Evolutionary conservation across 768 basidiomycete species (phyloP).

Genomic region (Auricularia sp.): DNA sequence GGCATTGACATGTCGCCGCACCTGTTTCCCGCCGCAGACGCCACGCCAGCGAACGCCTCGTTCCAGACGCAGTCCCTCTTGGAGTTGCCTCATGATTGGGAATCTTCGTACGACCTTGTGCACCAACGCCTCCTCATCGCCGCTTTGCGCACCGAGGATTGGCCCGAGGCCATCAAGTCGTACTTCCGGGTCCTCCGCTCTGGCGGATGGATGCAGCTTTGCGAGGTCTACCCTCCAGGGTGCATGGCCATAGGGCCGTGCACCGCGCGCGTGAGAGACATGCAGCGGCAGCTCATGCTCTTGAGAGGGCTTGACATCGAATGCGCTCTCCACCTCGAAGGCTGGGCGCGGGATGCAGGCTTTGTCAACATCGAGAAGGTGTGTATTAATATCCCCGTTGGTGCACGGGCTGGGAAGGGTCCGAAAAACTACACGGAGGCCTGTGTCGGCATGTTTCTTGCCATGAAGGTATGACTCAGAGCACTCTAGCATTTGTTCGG

Average conservation of each 20-base stretch:
- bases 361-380: background rate
- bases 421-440: background rate
- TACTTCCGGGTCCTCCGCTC: background rate
- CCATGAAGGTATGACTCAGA: background rate
- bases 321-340: background rate
- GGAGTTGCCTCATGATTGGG: background rate
- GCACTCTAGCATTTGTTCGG: background rate
- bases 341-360: background rate
- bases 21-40: background rate
- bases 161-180: background rate
- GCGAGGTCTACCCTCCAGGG: background rate
- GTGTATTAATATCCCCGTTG: background rate
- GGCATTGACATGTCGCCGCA: background rate
- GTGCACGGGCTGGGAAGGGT: background rate
- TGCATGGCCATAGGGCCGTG: background rate
- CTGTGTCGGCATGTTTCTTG: background rate
- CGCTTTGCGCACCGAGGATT: background rate
- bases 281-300: background rate
- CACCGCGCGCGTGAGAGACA: background rate
- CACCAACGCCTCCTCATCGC: background rate
- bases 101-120: background rate
- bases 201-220: background rate
- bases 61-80: background rate
- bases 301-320: background rate
- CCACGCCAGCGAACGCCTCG: background rate